Evolutionary conservation across 2,329 filamentous ascomycete genomes (phyloP).

Genomic region (Huntiella savannae): DNA sequence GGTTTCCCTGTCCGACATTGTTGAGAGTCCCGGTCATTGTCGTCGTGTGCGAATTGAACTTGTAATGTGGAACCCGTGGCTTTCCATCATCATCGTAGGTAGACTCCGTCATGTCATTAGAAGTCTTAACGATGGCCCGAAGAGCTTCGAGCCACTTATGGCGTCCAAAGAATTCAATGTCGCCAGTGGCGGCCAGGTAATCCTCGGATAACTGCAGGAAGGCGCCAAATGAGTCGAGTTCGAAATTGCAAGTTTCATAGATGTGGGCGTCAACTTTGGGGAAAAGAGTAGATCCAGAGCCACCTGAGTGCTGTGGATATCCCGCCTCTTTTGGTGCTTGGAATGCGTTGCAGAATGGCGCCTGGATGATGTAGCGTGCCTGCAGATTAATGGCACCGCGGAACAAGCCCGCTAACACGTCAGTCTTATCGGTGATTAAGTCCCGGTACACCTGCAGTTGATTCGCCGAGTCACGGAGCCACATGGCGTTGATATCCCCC

Average conservation of each 20-base stretch:
- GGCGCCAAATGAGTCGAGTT: constrained; percentile 70
- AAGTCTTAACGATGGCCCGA: constrained; percentile 45
- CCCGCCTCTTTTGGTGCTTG: constrained; percentile 65
- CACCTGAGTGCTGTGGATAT: constrained; percentile 26
- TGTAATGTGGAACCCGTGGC: constrained; percentile 45
- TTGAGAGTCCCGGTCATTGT: constrained; percentile 25
- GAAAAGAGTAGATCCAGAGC: constrained; percentile 11
- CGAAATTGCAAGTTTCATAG: constrained; percentile 82
- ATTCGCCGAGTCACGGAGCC: constrained; percentile 68
- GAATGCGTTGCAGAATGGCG: constrained; percentile 79
- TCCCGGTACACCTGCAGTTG: constrained; percentile 51
- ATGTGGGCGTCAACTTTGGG: constrained; percentile 13
- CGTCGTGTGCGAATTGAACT: constrained; percentile 47
- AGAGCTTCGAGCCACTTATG: constrained; percentile 56
- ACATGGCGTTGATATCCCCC: constrained; percentile 72
- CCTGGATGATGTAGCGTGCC: constrained; percentile 44
- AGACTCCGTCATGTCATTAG: constrained; percentile 50
- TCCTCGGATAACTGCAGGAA: constrained; percentile 68
- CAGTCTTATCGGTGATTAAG: constrained; percentile 31
- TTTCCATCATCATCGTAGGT: constrained; percentile 48
- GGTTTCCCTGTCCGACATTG: constrained; percentile 50
- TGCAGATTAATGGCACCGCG: constrained; percentile 56
- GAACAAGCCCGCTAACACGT: constrained; percentile 45
- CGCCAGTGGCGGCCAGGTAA: constrained; percentile 53
- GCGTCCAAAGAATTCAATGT: constrained; percentile 48